phyloP scores from a whole-genome alignment of 495 filamentous ascomycete species.

The Cladorrhinum samala region DNA sequence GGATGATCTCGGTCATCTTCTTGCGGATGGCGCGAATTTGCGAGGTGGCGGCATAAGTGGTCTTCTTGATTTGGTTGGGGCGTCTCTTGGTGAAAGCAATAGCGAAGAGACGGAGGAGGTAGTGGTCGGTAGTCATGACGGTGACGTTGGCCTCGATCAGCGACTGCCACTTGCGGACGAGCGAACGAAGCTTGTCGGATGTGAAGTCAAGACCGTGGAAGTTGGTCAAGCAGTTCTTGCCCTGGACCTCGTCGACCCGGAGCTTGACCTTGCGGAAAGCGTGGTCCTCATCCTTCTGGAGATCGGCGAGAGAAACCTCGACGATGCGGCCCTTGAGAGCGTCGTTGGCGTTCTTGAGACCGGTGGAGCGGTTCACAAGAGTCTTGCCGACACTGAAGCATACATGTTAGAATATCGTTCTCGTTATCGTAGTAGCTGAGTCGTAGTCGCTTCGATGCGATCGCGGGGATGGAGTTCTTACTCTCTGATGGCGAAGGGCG shows the following conservation, averaged over 20 bases:
- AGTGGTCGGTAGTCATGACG: conserved; percentile 99
- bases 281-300: conserved; percentile 99
- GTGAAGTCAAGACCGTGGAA: conserved; percentile 99
- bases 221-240: conserved; percentile 99
- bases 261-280: conserved; percentile 99
- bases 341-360: conserved; percentile 99
- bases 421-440: neutral
- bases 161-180: conserved; percentile 98
- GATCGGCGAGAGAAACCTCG: conserved; percentile 96
- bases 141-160: conserved; percentile 99
- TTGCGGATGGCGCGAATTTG: conserved; percentile 96
- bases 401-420: conserved; percentile 27
- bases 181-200: conserved; percentile 96
- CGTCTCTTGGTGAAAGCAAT: conserved; percentile 99
- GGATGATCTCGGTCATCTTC: conserved; percentile 99
- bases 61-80: conserved; percentile 99
- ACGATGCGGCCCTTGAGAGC: conserved; percentile 97
- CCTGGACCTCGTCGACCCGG: conserved; percentile 95
- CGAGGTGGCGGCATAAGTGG: conserved; percentile 90
- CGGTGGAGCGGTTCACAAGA: conserved; percentile 96
- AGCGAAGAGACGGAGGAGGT: conserved; percentile 94
- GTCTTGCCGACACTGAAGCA: conserved; percentile 88
- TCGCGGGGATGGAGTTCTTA: conserved; percentile 48
- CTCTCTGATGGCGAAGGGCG: conserved; percentile 93
- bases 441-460: conserved; percentile 2